Base-by-base conservation (phyloP, 2,329 filamentous ascomycete species). In the Verticillium alfalfae region DNA sequence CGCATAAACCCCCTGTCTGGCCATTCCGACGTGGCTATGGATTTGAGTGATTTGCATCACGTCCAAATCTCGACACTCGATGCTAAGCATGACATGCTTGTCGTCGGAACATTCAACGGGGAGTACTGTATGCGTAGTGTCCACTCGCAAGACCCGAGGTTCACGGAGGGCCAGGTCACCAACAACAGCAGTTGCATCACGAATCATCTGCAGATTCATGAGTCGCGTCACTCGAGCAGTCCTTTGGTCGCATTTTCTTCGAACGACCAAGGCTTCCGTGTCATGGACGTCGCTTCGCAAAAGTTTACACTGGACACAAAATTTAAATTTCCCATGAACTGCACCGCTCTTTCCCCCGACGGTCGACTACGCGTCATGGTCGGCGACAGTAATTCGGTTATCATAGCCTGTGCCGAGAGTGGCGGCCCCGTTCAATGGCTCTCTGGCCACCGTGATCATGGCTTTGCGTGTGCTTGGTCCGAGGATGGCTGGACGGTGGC, bases 401-500 rank as follows among this genome's bases (percentile, higher is more conserved):
- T 88, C 58, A 89, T 94, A 69, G 84, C 85, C 15, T 84, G 91
- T 64, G 86, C 90, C 12, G 89, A 91, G 61, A 86, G 83, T 13
- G 87, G 89, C 15, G 76, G 81, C 63, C 78, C 78, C 61, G 80
- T 83, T 65, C 80, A 88, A 66, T 75, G 77, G 34, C 81, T 93
- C 1, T 73, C 77, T 4, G 87, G 88, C 2, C 89, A 92, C 69
- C 79, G 79, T 15, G 90, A 93, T 69, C 90, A 83, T 66, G 89
- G 87, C 2, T 94, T 93, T 68, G 86, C 90, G 1, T 92, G 89
- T 68, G 90, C 89, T 66, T 94, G 91, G 91, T 88, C 90, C 18
- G 86, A 89, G 60, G 88, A 93, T 70, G 90, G 90, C 37, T 87
- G 87, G 76, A 88, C 87, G 13, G 82, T 93, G 22, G 91, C 91